Percentiles rank a stretch among this genome's conserved stretches.
Conservation (phyloP, 352 stramenopile species). For the Phytophthora brassicae region DNA sequence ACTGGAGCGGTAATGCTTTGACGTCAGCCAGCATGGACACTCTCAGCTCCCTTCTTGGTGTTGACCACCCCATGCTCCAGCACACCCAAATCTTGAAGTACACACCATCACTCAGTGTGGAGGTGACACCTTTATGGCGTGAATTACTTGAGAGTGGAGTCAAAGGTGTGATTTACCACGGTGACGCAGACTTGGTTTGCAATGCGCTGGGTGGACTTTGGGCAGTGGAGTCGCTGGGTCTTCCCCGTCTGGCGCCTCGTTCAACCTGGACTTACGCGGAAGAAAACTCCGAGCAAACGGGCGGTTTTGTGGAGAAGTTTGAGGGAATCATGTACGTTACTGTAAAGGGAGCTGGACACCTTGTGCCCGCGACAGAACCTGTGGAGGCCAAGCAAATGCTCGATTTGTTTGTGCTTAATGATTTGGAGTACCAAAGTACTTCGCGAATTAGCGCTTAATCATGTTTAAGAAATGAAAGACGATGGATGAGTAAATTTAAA, state of each 20-base stretch:
- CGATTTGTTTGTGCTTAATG: constrained; percentile 65
- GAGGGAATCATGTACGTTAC: constrained; percentile 87
- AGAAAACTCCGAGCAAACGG: constrained; percentile 64
- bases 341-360: constrained; percentile 89
- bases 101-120: constrained; percentile 37
- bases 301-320: constrained; percentile 83
- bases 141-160: constrained; percentile 49
- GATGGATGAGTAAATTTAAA: constrained; percentile 8
- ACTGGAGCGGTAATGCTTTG: constrained; percentile 49
- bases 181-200: constrained; percentile 70
- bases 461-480: constrained; percentile 19
- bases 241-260: constrained; percentile 43
- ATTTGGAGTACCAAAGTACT: constrained; percentile 13
- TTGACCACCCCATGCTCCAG: constrained; percentile 35
- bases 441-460: constrained; percentile 3
- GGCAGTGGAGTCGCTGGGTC: constrained; percentile 65
- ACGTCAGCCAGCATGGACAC: constrained; percentile 45
- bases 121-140: constrained; percentile 64
- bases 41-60: constrained; percentile 38
- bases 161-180: constrained; percentile 70
- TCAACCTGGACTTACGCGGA: constrained; percentile 42
- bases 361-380: constrained; percentile 86
- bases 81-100: constrained; percentile 52
- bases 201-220: constrained; percentile 70
- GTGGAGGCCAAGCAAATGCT: constrained; percentile 71